Conservation (phyloP, 2,329 filamentous ascomycete genomes). For the Aureobasidium subglaciale region DNA sequence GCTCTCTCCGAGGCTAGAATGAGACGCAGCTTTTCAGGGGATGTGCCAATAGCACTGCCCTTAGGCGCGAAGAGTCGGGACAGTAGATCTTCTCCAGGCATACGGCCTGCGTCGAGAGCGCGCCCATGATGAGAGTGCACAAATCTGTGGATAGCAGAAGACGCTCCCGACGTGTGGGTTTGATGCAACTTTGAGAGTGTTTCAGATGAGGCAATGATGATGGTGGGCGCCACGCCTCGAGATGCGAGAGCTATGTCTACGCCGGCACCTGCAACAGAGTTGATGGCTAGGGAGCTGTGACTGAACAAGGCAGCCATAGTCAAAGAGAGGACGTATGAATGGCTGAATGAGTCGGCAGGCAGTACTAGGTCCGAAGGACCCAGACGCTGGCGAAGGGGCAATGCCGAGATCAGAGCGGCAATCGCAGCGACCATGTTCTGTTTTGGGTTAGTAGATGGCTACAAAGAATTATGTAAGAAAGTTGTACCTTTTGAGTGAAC, state of each 20-base stretch:
- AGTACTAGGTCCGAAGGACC: slow-evolving; percentile 72
- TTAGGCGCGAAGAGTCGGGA: slow-evolving; percentile 53
- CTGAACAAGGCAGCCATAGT: slow-evolving; percentile 77
- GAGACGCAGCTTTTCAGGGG: slow-evolving; percentile 69
- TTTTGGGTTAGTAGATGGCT: not conserved
- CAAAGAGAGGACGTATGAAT: slow-evolving; percentile 70
- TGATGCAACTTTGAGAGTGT: slow-evolving; percentile 65
- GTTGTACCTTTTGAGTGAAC: slow-evolving; percentile 61
- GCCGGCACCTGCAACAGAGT: slow-evolving; percentile 70
- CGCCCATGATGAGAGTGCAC: slow-evolving; percentile 67
- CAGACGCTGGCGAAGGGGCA: slow-evolving; percentile 70
- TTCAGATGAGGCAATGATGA: slow-evolving; percentile 70
- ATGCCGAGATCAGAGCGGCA: slow-evolving; percentile 65
- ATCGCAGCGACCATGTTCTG: slow-evolving; percentile 83
- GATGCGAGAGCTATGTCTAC: slow-evolving; percentile 68
- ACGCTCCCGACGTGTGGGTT: slow-evolving; percentile 44
- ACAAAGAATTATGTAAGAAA: not conserved
- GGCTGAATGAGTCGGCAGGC: slow-evolving; percentile 71
- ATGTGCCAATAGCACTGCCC: slow-evolving; percentile 51
- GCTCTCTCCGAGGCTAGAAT: slow-evolving; percentile 71
- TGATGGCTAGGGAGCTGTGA: slow-evolving; percentile 80
- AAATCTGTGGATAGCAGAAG: slow-evolving; percentile 57
- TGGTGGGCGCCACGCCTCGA: slow-evolving; percentile 68
- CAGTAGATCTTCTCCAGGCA: slow-evolving; percentile 60
- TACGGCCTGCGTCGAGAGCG: slow-evolving; percentile 63